Base-by-base conservation (phyloP, 2,329 filamentous ascomycete species). In the Pseudopithomyces chartarum region DNA sequence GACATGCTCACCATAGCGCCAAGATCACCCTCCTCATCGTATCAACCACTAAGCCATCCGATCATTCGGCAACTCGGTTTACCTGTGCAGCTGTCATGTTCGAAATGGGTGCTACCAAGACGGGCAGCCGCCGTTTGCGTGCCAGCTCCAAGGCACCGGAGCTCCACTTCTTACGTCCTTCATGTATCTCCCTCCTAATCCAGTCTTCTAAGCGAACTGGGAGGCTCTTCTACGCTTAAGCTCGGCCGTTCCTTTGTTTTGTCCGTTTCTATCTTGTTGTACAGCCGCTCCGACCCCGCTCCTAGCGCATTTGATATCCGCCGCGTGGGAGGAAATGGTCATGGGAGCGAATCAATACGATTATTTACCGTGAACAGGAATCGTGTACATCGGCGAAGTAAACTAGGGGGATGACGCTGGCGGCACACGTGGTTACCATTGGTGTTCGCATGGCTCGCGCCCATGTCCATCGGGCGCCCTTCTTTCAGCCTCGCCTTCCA, bases 221-320 rank as follows among this genome's bases (percentile, higher is more conserved):
- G 22, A 39, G 20, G 5, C 20, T 11, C 23, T 12, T 20, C 17
- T 23, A 39, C 43, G 43, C 51, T 32, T 22, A 53, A 53, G 43
- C 46, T 38, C 46, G 39, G 53, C n/a, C 6, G n/a, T 36, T 44
- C 20, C 44, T 43, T 44, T 48, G 45, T 49, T 39, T 52, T 51
- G 26, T 45, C 39, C 43, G 36, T 19, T 23, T 52, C 49, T 43
- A 20, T 29, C 26, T 36, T 39, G 49, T 38, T 32, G 8, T 10
- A 23, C 34, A 17, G 38, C 26, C 20, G 10, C 33, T 12, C 36
- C 36, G 38, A 32, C 7, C 23, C 38, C 38, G 23, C 17, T 19
- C 17, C 15, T 51, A 4, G 12, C 38, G 42, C 26, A 42, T 8
- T 10, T 51, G 11, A 15, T 11, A 32, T 11, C 10, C n/a, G 15